Evolutionary conservation across 2,329 filamentous ascomycete genomes (phyloP).

Genomic region (Periconia sp.): DNA sequence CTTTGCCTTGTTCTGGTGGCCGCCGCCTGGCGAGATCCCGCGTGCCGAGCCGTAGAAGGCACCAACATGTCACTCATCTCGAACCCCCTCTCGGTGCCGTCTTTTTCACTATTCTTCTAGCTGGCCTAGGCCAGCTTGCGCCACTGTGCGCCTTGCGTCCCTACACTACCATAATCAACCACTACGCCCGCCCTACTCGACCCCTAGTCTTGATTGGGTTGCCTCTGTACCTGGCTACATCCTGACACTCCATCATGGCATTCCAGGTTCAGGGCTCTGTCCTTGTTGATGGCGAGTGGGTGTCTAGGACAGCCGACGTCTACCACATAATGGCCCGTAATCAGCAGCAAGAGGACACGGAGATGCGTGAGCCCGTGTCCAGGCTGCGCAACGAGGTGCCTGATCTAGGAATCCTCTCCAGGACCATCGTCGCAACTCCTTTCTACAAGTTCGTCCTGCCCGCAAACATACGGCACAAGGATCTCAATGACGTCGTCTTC

Average conservation of each 20-base stretch:
- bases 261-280: conserved; percentile 33
- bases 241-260: conserved; percentile 24
- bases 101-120: conserved; percentile 3
- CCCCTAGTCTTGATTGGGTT: conserved; percentile 1
- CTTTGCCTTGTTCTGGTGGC: no score
- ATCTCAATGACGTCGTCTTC: conserved; percentile 83
- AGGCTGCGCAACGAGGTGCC: conserved; percentile 52
- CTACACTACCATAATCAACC: background rate
- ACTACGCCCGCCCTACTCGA: no score
- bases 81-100: conserved; percentile 11
- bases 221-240: conserved; percentile 2
- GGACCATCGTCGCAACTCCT: conserved; percentile 78
- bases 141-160: background rate
- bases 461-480: conserved; percentile 72
- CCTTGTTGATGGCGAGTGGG: conserved; percentile 41
- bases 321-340: conserved; percentile 50
- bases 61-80: conserved; percentile 22
- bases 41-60: conserved; percentile 17
- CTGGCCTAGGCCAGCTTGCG: conserved; percentile 5
- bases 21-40: conserved; percentile 10
- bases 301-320: conserved; percentile 44
- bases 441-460: conserved; percentile 78
- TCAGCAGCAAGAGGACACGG: conserved; percentile 28
- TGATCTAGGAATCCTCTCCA: conserved; percentile 74
- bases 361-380: conserved; percentile 28